phyloP scores from a whole-genome alignment of 1,284 basidiomycete species.

The Rhodotorula sp. region DNA sequence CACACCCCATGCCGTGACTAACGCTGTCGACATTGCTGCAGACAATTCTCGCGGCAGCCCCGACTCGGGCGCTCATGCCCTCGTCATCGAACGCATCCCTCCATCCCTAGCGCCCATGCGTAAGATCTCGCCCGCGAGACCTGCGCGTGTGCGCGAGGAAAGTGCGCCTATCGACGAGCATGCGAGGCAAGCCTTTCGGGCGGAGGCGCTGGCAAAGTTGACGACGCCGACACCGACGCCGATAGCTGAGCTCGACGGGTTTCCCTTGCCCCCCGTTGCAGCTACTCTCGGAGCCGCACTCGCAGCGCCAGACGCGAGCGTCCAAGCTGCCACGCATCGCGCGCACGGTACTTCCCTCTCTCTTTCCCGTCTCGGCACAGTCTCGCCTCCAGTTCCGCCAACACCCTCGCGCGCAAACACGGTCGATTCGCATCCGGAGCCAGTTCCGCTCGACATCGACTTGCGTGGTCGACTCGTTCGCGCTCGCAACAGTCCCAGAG shows the following conservation, averaged over 20 bases:
- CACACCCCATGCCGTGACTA: no score
- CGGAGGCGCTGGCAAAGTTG: constrained; percentile 22
- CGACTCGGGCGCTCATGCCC: not conserved
- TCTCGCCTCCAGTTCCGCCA: not conserved
- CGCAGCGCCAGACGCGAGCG: no score
- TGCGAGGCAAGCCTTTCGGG: not conserved
- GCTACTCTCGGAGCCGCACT: not conserved
- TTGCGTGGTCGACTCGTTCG: constrained; percentile 23
- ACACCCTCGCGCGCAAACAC: constrained; percentile 18
- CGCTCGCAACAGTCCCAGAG: constrained; percentile 10
- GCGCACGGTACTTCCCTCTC: not conserved
- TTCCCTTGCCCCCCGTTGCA: constrained; percentile 16
- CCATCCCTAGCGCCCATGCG: not conserved
- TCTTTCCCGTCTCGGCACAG: no score
- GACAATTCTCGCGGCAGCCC: not conserved
- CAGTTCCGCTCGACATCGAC: constrained; percentile 30
- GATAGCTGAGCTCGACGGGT: constrained; percentile 18
- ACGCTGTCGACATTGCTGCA: no score
- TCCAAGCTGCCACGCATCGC: no score
- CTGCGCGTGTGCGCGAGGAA: constrained; percentile 1
- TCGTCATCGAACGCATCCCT: not conserved
- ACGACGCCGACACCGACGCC: constrained; percentile 24
- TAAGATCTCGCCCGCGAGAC: not conserved
- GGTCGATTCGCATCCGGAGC: constrained; percentile 19
- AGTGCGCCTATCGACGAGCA: constrained; percentile 1